These are phyloP conservation scores for Mycena sp. DNA, from an alignment of 1,284 basidiomycete genomes.

Conservation along the genomic window DNA sequence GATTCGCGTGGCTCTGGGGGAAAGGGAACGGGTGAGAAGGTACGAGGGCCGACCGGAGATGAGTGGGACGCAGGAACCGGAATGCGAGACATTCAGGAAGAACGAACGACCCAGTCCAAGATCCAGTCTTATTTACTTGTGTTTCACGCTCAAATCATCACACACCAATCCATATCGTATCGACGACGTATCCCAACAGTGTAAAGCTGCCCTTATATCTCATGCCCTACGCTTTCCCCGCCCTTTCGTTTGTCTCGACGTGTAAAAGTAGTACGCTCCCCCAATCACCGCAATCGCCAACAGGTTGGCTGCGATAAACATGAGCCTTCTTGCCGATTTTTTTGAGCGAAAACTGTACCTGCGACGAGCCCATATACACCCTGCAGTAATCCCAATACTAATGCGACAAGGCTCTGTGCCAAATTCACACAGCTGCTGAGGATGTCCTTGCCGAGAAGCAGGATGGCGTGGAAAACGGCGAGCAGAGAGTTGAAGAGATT, in stretches of 20 bases:
- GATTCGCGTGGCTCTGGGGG: conserved; percentile 51
- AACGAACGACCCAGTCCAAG: background rate
- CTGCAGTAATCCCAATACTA: conserved; percentile 55
- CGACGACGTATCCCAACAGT: too few species aligned
- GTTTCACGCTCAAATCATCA: background rate
- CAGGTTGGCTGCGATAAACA: conserved; percentile 53
- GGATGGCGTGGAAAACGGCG: conserved; percentile 57
- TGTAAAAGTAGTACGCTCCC: conserved; percentile 59
- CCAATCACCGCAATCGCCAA: conserved; percentile 52
- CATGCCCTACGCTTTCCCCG: conserved; percentile 34
- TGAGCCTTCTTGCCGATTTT: background rate
- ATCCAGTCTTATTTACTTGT: background rate
- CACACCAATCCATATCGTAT: too few species aligned
- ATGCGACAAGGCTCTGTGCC: conserved; percentile 49
- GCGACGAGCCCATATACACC: conserved; percentile 57
- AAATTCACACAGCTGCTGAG: conserved; percentile 48
- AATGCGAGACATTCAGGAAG: conserved; percentile 80
- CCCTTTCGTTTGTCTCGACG: conserved; percentile 36
- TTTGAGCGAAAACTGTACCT: conserved; percentile 43
- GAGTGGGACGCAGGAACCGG: conserved; percentile 69
- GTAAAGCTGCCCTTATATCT: conserved; percentile 22
- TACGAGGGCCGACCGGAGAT: conserved; percentile 51
- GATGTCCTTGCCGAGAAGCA: conserved; percentile 52
- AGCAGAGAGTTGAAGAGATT: conserved; percentile 55
- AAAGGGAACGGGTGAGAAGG: conserved; percentile 49